Evolutionary conservation across 441 rosid species (phyloP).

Genomic region (Arabidopsis lyrata): DNA sequence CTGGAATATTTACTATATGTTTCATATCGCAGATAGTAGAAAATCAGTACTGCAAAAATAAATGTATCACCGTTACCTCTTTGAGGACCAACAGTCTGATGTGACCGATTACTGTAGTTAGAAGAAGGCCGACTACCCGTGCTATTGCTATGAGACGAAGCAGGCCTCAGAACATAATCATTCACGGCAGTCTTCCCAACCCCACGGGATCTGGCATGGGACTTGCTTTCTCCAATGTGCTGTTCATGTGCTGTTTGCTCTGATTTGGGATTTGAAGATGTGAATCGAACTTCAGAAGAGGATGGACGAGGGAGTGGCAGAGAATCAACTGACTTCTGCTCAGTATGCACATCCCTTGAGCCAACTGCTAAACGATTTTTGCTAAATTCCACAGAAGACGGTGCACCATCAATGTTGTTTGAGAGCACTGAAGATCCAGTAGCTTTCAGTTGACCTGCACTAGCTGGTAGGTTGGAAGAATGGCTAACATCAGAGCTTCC

Average conservation of each 20-base stretch:
- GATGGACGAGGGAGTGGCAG: conserved; percentile 53
- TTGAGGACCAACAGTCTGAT: conserved; percentile 64
- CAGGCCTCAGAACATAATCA: conserved; percentile 63
- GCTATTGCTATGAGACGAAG: conserved; percentile 61
- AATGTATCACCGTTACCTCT: conserved; percentile 60
- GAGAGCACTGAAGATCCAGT: conserved; percentile 47
- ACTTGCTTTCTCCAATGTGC: conserved; percentile 58
- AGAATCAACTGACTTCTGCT: conserved; percentile 50
- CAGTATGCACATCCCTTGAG: conserved; percentile 48
- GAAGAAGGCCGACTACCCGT: conserved; percentile 79
- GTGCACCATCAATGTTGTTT: conserved; percentile 47
- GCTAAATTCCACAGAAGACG: conserved; percentile 47
- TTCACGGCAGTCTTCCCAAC: conserved; percentile 56
- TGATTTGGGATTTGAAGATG: conserved; percentile 73
- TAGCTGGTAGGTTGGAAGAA: conserved; percentile 47
- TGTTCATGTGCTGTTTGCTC: conserved; percentile 51
- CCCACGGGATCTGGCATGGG: conserved; percentile 60
- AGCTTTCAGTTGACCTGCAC: conserved; percentile 52
- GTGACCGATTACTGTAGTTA: conserved; percentile 74
- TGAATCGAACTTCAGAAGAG: conserved; percentile 64
- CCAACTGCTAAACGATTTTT: conserved; percentile 54
- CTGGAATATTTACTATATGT: not conserved
- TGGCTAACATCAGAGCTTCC: conserved; percentile 49
- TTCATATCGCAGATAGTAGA: conserved; percentile 21
- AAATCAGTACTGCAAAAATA: conserved; percentile 4